Percentiles rank a stretch among this genome's conserved stretches.
Conservation (phyloP, 352 stramenopile species). For the Phytophthora pseudosyringae region DNA sequence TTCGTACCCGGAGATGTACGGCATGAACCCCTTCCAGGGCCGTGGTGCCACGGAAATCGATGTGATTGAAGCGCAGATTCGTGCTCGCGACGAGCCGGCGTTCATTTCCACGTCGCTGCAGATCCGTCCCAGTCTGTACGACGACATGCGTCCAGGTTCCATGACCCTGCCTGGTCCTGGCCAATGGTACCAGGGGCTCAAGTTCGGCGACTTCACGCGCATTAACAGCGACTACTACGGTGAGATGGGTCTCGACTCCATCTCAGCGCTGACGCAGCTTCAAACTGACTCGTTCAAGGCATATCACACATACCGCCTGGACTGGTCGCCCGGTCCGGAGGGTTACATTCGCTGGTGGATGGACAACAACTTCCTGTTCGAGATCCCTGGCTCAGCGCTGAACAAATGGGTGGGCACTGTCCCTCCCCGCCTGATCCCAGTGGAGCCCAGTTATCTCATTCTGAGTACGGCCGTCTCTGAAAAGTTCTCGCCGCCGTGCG, state of each 20-base stretch:
- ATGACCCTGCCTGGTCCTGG: slow-evolving; percentile 60
- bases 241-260: slow-evolving; percentile 93
- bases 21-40: slow-evolving; percentile 91
- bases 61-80: slow-evolving; percentile 92
- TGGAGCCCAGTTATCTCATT: slow-evolving; percentile 98
- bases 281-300: slow-evolving; percentile 91
- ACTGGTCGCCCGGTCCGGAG: slow-evolving; percentile 93
- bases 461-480: slow-evolving; percentile 97
- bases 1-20: slow-evolving; percentile 90
- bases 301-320: slow-evolving; percentile 95
- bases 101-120: slow-evolving; percentile 95
- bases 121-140: slow-evolving; percentile 81
- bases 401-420: slow-evolving; percentile 77
- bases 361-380: slow-evolving; percentile 94
- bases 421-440: slow-evolving; percentile 89
- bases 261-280: slow-evolving; percentile 94
- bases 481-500: slow-evolving; percentile 93
- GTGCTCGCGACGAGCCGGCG: slow-evolving; percentile 85
- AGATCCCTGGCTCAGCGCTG: slow-evolving; percentile 89
- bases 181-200: slow-evolving; percentile 92
- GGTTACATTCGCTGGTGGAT: slow-evolving; percentile 95
- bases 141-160: slow-evolving; percentile 67
- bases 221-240: slow-evolving; percentile 97
- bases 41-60: slow-evolving; percentile 97
- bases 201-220: slow-evolving; percentile 84